A percentile compares a stretch with the other conserved stretches of the same genome.
phyloP scores from a whole-genome alignment of 208 protist species.

The Leishmania braziliensis region DNA sequence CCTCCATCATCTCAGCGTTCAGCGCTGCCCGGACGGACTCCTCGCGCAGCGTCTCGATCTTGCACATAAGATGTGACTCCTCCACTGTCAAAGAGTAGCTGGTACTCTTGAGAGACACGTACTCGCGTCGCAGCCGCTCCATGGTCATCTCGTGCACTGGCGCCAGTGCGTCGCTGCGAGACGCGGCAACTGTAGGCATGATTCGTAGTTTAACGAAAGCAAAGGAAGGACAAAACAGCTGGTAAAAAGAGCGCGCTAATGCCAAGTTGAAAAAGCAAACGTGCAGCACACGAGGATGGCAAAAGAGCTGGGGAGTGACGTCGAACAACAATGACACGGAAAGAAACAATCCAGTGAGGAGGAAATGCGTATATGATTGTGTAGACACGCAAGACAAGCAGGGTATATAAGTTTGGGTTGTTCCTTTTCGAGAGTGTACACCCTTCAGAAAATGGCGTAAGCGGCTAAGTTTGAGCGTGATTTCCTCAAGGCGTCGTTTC shows the following conservation, averaged over 20 bases:
- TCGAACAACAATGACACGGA: neutral
- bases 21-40: slow-evolving; percentile 73
- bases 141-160: slow-evolving; percentile 55
- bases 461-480: too few species aligned
- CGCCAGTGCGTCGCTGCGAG: slow-evolving; percentile 17
- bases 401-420: too few species aligned
- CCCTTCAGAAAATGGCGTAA: too few species aligned
- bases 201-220: neutral
- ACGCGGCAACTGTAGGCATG: slow-evolving; percentile 14
- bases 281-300: neutral
- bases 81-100: slow-evolving; percentile 47
- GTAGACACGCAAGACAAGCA: too few species aligned
- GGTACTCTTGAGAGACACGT: slow-evolving; percentile 45
- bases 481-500: too few species aligned
- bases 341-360: neutral
- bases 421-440: too few species aligned
- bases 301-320: neutral
- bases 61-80: slow-evolving; percentile 36
- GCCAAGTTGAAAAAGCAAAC: neutral
- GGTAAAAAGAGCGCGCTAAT: neutral
- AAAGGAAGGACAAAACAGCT: neutral
- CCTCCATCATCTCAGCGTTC: slow-evolving; percentile 78
- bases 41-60: slow-evolving; percentile 66
- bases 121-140: slow-evolving; percentile 64
- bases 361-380: too few species aligned